These are phyloP conservation scores for Boechera divaricarpa DNA, from an alignment of 345 rosid genomes.

Conservation along the genomic window DNA sequence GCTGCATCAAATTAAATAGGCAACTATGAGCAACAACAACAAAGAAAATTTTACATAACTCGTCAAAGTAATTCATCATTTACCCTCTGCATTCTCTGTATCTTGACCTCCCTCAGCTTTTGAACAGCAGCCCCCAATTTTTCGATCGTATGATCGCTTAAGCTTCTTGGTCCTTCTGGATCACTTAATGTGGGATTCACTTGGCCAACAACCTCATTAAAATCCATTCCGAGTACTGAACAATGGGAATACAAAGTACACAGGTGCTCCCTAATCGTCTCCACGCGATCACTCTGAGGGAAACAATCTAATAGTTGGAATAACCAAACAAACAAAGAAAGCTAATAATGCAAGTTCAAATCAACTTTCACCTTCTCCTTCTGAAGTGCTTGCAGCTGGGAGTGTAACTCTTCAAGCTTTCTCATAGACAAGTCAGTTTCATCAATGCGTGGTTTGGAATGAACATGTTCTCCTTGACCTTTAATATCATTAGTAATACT, in stretches of 20 bases:
- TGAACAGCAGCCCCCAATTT: conserved; percentile 54
- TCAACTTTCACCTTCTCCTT: conserved; percentile 65
- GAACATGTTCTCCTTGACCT: conserved; percentile 51
- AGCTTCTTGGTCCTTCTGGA: conserved; percentile 56
- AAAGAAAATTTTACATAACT: background rate
- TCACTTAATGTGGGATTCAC: conserved; percentile 66
- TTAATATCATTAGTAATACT: conserved; percentile 62
- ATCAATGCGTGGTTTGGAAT: conserved; percentile 49
- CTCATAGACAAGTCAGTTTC: conserved; percentile 81
- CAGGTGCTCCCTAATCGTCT: conserved; percentile 61
- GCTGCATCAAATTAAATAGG: conserved; percentile 53
- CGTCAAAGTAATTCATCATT: conserved; percentile 1
- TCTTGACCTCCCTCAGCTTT: conserved; percentile 69
- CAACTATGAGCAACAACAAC: conserved; percentile 19
- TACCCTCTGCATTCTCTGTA: conserved; percentile 94
- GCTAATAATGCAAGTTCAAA: background rate
- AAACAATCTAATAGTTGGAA: conserved; percentile 17
- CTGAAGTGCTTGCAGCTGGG: conserved; percentile 67
- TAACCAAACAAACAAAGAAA: conserved; percentile 3
- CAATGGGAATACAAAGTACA: conserved; percentile 57
- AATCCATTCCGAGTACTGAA: conserved; percentile 80
- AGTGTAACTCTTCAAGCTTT: conserved; percentile 78
- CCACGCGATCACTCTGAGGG: conserved; percentile 70
- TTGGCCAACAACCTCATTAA: conserved; percentile 56
- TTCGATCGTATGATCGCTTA: conserved; percentile 64